Evolutionary conservation across 2,329 filamentous ascomycete genomes (phyloP).

Genomic region (Phialophora expanda): DNA sequence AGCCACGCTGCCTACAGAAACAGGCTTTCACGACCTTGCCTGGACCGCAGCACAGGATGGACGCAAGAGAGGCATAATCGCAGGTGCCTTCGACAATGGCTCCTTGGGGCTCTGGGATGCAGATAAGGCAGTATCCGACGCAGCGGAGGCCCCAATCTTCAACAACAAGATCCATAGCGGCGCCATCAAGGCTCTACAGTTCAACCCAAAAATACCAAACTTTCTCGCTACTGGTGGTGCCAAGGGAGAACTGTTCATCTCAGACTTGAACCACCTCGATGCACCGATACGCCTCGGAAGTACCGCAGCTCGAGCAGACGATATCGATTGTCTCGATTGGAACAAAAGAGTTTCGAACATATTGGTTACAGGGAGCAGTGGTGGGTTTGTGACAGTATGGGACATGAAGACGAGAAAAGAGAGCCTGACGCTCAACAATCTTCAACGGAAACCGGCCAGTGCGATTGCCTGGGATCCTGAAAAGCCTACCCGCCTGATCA

Average conservation of each 20-base stretch:
- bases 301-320: constrained; percentile 84
- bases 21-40: constrained; percentile 95
- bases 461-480: constrained; percentile 97
- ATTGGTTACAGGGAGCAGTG: constrained; percentile 87
- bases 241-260: constrained; percentile 95
- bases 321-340: constrained; percentile 97
- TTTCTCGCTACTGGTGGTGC: constrained; percentile 89
- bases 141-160: constrained; percentile 78
- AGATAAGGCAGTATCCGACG: constrained; percentile 63
- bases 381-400: constrained; percentile 97
- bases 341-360: constrained; percentile 98
- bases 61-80: constrained; percentile 84
- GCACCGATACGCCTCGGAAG: constrained; percentile 90
- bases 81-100: constrained; percentile 92
- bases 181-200: constrained; percentile 91
- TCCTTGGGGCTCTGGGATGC: constrained; percentile 94
- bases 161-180: constrained; percentile 89
- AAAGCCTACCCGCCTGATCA: constrained; percentile 85
- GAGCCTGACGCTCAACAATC: constrained; percentile 88
- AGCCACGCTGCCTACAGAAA: constrained; percentile 82
- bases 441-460: constrained; percentile 88
- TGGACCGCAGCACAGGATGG: constrained; percentile 85
- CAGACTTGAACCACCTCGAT: constrained; percentile 86
- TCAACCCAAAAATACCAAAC: constrained; percentile 91
- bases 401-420: constrained; percentile 98